A percentile compares a stretch with the other conserved stretches of the same genome.
phyloP scores from a whole-genome alignment of 768 basidiomycete genomes.

The Brasilioporus rufonigricans region DNA sequence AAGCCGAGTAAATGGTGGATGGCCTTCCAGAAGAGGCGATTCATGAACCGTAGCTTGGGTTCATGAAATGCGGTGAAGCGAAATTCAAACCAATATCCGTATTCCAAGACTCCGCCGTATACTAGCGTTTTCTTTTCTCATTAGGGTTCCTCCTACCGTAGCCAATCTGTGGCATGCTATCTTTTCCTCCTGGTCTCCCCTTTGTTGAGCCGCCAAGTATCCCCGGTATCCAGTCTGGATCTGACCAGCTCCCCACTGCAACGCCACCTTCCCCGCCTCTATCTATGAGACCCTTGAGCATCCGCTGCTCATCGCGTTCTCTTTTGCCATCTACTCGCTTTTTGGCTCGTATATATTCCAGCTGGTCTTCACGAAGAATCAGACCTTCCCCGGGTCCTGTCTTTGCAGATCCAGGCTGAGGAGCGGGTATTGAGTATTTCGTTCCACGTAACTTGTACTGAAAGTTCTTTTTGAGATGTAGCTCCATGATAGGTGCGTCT shows the following conservation, averaged over 20 bases:
- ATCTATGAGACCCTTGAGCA: slow-evolving; percentile 62
- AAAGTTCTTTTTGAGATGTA: slow-evolving; percentile 95
- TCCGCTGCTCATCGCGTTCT: slow-evolving; percentile 66
- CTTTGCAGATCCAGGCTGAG: slow-evolving; percentile 87
- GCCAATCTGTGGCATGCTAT: slow-evolving; percentile 80
- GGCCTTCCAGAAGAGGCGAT: slow-evolving; percentile 97
- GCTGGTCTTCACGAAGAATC: slow-evolving; percentile 91
- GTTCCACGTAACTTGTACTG: slow-evolving; percentile 92
- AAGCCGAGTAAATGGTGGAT: slow-evolving; percentile 99
- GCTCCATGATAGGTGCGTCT: slow-evolving; percentile 69
- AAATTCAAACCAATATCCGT: slow-evolving; percentile 6
- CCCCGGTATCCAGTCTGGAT: slow-evolving; percentile 92
- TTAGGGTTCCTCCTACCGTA: slow-evolving; percentile 91
- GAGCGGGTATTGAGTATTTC: slow-evolving; percentile 87
- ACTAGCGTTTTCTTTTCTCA: slow-evolving; percentile 55
- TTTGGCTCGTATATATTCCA: slow-evolving; percentile 81
- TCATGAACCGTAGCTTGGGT: slow-evolving; percentile 89
- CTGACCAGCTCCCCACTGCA: slow-evolving; percentile 81
- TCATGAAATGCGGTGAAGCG: slow-evolving; percentile 37
- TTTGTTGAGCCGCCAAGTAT: slow-evolving; percentile 73
- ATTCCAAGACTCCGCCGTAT: slow-evolving; percentile 17
- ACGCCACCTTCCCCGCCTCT: slow-evolving; percentile 49
- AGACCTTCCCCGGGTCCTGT: slow-evolving; percentile 77
- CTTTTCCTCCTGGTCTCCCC: slow-evolving; percentile 55
- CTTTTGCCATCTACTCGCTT: slow-evolving; percentile 70